Evolutionary conservation across 1,139 yeast species (phyloP), one percentile per base, ranked within the genome.

Genomic region (Blastobotrys capitulatus): DNA sequence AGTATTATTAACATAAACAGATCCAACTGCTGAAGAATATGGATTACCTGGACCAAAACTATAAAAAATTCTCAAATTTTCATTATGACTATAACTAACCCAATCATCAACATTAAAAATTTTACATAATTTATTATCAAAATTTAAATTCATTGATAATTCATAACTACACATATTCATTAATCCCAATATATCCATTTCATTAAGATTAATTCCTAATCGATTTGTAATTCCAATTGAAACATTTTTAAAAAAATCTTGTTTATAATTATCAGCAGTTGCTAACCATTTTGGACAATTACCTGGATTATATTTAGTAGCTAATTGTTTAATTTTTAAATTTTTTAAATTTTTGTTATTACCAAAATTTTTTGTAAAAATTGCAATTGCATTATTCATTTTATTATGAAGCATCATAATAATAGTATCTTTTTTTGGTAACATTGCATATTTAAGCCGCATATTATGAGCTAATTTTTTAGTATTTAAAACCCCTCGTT

Each of bases 101-200:
- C 69, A 73, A 52, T 79, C 82, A 46, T 75, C 76, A 45, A 70
- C 67, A 48, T 77, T 73, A 65, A 80, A 74, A 16, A 78, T 65
- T 34, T 71, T 67, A 61, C 83, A 77, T 51, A 78, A 70, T 13
- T 72, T 71, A 6, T 80, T n/a, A 6, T 22, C 12, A 26, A 27
- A 71, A 29, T 63, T 53, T 2, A 82, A 83, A 35, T 65, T 65
- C 15, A 70, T 76, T 57, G 74, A 75, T 53, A 78, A 62, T 59
- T 78, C 84, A 60, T 69, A 80, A 2, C 78, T 80, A 64, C 83
- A 79, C 66, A 75, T 65, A 45, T 66, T 63, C 55, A 74, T 66
- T 55, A 77, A 56, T 2, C 38, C 10, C 13, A n/a, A 16, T 3
- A 42, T 10, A 34, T 42, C 45, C 13, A 18, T 19, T 10, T 34